Base-by-base conservation (phyloP, 2,329 filamentous ascomycete species). In the Fusarium sp. region DNA sequence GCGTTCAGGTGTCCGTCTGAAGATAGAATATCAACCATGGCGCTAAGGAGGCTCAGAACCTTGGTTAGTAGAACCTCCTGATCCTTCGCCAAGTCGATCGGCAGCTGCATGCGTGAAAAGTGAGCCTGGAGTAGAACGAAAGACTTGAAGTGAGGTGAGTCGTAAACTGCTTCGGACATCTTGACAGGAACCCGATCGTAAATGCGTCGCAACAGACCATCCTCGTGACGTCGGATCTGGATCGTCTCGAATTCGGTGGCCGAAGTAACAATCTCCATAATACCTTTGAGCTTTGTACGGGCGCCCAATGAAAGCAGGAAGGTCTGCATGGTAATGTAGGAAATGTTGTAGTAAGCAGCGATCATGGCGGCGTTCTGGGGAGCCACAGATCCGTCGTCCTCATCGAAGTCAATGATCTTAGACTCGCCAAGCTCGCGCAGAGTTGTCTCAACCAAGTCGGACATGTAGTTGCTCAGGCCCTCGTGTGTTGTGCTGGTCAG, bases 261-360 rank as follows among this genome's bases (percentile, higher is more conserved):
- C 1, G 96, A 97, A 2, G 96, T 98, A 66, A 98, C 91, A 75
- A 99, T 98, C 81, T 99, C 96, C 59, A 99, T 86, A 45, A 99
- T 95, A 49, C 94, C 94, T 87, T 99, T 99, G 71, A 99, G 89
- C 84, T 97, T 98, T 6, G 95, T 98, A 73, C 91, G 91, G 44
- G 90, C 90, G 59, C 90, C 95, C 49, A 99, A 87, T 16, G 96
- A 99, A 59, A 99, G 86, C 54, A 99, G 85, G 86, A 99, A 95
- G 0, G 96, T 99, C 83, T 99, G 95, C 95, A 99, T 99, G 5
- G 96, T 99, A 80, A 97, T 93, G 83, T 98, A 98, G 8, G 95
- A 98, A 77, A 99, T 97, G 81, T 98, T 98, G 87, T 99, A 99
- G 86, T 99, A 98, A 2, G 96, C 94, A 12, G 93, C 94, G 77